Conservation (phyloP, 2,329 filamentous ascomycete species). For the Trichoderma afroharzianum region DNA sequence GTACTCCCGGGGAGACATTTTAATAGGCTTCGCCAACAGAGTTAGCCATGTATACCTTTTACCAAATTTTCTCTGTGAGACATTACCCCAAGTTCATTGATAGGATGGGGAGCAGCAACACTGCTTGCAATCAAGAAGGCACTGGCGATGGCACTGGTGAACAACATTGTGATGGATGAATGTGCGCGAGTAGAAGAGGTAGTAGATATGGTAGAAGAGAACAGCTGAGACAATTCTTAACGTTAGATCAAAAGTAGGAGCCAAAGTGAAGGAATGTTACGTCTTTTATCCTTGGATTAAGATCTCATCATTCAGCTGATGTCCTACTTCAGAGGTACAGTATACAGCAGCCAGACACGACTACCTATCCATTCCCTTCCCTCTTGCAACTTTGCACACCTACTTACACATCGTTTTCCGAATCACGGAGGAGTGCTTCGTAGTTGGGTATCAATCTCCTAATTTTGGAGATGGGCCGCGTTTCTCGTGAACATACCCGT, state of each 20-base stretch:
- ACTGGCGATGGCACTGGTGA: background rate
- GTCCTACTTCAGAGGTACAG: background rate
- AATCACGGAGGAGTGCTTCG: background rate
- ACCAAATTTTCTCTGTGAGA: background rate
- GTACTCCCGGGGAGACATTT: background rate
- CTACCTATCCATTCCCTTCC: background rate
- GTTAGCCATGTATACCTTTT: background rate
- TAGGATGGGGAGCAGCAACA: background rate
- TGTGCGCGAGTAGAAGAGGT: background rate
- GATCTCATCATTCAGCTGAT: background rate
- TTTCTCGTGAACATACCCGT: background rate
- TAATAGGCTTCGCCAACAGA: background rate
- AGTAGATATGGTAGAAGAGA: background rate
- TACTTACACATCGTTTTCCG: background rate
- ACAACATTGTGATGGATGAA: background rate
- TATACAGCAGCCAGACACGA: background rate
- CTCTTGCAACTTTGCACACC: background rate
- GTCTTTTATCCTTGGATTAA: background rate
- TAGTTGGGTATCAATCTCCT: background rate
- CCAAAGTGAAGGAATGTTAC: background rate
- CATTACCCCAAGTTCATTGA: background rate
- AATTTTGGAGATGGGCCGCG: background rate
- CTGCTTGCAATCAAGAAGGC: background rate
- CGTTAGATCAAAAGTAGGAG: background rate
- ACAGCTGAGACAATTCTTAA: background rate